phyloP scores from a whole-genome alignment of 371 early-diverging fungal species.

The Syncephalastrum contaminatum region DNA sequence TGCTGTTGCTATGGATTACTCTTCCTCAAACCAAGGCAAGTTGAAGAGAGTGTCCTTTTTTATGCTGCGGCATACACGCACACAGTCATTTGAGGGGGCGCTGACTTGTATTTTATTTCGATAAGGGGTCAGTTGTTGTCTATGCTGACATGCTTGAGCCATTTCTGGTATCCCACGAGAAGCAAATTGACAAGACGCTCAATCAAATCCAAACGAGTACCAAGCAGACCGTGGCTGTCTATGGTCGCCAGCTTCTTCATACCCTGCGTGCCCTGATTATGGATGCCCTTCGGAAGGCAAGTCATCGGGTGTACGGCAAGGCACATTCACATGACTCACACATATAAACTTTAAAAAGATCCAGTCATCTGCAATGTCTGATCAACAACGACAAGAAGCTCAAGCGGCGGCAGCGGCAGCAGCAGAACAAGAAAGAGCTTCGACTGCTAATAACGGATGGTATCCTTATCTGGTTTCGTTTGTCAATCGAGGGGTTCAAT shows the following conservation, averaged over 20 bases:
- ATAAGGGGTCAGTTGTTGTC: conserved; percentile 19
- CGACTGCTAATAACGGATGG: too few species aligned
- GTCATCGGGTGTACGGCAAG: too few species aligned
- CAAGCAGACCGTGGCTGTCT: conserved; percentile 10
- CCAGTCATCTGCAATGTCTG: too few species aligned
- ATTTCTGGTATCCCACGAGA: conserved; percentile 14
- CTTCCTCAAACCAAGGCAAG: conserved; percentile 46
- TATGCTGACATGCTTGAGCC: conserved; percentile 21
- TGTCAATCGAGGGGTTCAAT: conserved; percentile 8
- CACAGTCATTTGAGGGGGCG: neutral
- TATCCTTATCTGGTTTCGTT: conserved; percentile 1
- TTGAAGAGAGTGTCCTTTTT: too few species aligned
- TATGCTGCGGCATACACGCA: neutral
- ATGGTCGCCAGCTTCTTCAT: conserved; percentile 14
- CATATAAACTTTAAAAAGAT: too few species aligned
- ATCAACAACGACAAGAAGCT: too few species aligned
- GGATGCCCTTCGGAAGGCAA: too few species aligned
- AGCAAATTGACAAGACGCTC: conserved; percentile 19
- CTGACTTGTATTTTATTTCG: neutral
- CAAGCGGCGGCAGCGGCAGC: too few species aligned
- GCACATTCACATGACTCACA: too few species aligned
- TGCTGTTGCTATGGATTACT: conserved; percentile 41
- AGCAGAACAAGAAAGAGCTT: too few species aligned
- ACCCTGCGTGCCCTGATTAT: conserved; percentile 3
- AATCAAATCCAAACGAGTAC: conserved; percentile 13